phyloP scores from a whole-genome alignment of 495 filamentous ascomycete genomes.

The Tuber indicum region DNA sequence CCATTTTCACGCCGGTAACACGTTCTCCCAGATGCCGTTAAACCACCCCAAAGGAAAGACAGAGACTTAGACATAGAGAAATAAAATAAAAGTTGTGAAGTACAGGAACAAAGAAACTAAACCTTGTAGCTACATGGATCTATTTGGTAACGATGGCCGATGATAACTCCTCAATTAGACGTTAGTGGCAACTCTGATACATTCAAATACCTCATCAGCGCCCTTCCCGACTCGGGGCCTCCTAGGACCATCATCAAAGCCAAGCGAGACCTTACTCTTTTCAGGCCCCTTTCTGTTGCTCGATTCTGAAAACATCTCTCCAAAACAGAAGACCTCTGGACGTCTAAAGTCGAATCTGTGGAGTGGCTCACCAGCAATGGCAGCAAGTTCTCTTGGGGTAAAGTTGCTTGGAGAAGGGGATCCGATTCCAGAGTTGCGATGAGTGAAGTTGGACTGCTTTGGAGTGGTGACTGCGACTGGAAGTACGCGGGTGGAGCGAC shows the following conservation, averaged over 20 bases:
- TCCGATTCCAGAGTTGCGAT: background rate
- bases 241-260: slow-evolving; percentile 8
- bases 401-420: slow-evolving; percentile 1
- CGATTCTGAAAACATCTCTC: slow-evolving; percentile 5
- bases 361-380: slow-evolving; percentile 19
- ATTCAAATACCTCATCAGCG: slow-evolving; percentile 12
- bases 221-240: background rate
- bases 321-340: slow-evolving; percentile 5
- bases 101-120: background rate
- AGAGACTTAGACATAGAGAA: slow-evolving; percentile 3
- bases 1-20: background rate
- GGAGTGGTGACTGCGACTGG: background rate
- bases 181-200: slow-evolving; percentile 5
- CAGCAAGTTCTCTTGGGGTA: slow-evolving; percentile 13
- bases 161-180: slow-evolving; percentile 1
- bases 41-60: background rate
- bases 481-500: slow-evolving; percentile 11
- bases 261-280: background rate
- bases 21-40: background rate
- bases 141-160: background rate
- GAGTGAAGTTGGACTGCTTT: slow-evolving; percentile 1
- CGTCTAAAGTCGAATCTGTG: slow-evolving; percentile 8
- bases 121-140: background rate
- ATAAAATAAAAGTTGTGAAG: background rate
- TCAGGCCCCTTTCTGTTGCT: background rate